Conservation (phyloP, 2,329 filamentous ascomycete genomes). For the Botryotinia convoluta region DNA sequence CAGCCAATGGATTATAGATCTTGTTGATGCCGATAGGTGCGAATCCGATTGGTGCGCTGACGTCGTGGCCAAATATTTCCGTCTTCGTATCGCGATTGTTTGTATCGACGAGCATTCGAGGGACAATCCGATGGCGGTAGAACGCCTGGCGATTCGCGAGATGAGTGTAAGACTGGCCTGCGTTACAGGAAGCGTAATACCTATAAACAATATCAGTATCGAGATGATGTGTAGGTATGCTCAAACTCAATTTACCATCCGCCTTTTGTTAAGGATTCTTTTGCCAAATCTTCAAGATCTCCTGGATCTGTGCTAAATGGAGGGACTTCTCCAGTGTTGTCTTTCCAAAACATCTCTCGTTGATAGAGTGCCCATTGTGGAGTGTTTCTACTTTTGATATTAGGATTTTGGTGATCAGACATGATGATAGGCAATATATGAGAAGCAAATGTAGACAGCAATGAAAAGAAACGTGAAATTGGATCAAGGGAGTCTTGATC, state of each 20-base stretch:
- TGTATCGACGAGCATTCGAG: slow-evolving; percentile 60
- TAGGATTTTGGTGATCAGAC: slow-evolving; percentile 50
- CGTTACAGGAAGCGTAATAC: slow-evolving; percentile 57
- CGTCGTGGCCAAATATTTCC: slow-evolving; percentile 58
- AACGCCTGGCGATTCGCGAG: slow-evolving; percentile 62
- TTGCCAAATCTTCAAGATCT: slow-evolving; percentile 57
- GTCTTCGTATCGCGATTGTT: slow-evolving; percentile 53
- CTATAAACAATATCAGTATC: slow-evolving; percentile 23
- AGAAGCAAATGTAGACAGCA: not conserved
- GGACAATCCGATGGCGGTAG: slow-evolving; percentile 61
- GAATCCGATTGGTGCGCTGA: slow-evolving; percentile 61
- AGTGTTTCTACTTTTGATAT: slow-evolving; percentile 48
- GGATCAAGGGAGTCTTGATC: not conserved
- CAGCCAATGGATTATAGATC: slow-evolving; percentile 59
- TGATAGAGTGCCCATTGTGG: slow-evolving; percentile 56
- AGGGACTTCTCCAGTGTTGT: slow-evolving; percentile 47
- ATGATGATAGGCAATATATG: slow-evolving; percentile 20
- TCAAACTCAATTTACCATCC: slow-evolving; percentile 46
- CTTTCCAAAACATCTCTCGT: slow-evolving; percentile 53
- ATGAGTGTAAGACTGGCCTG: slow-evolving; percentile 51
- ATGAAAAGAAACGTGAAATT: not conserved
- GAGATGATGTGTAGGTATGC: not conserved
- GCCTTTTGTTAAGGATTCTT: slow-evolving; percentile 53
- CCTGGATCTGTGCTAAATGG: slow-evolving; percentile 56
- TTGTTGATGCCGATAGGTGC: slow-evolving; percentile 64